Evolutionary conservation across 805 yeast species (phyloP), one percentile per base, ranked within the genome.

Genomic region (Wickerhamiella lipophila): DNA sequence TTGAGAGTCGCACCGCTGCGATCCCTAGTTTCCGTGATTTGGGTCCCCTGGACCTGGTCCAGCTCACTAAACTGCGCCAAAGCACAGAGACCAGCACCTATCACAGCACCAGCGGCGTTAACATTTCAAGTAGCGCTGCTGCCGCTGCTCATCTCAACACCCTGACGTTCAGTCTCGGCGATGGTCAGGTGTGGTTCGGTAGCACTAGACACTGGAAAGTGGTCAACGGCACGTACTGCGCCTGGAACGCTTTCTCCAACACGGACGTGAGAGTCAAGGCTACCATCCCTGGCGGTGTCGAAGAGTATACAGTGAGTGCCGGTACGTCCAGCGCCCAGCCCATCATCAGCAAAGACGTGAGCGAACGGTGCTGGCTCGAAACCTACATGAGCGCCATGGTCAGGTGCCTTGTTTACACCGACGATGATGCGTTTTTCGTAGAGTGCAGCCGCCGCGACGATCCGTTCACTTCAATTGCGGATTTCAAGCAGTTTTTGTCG

Each of bases 381-480:
- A 75, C 85, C 1, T 79, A 72, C 59, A 70, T 79, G 54, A 71
- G 86, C 59, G 80, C 87, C 1, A 73, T 87, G 53, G 78, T 86
- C 21, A 74, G 98, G 58, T 68, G 88, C 6, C 64, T 92, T 39
- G 66, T 86, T 49, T 84, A 77, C 54, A 86, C 83, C 46, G 95
- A 86, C 46, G 86, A 80, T 41, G 89, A 83, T 64, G 80, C 65
- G 67, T 82, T 68, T 58, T 72, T 76, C 46, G 73, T 92, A 49
- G 94, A 87, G 8, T 95, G 88, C 60, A 81, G 92, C 34, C 75
- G 95, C 55, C 78, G 81, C 51, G 71, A 85, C 50, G 82, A 86
- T 57, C 96, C 96, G 3, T 74, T 92, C 52, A 60, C 70, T 23
- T 66, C 65, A 27, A 66, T 68, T 8, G 71, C 68, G 26, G 64